A percentile compares a stretch with the other conserved stretches of the same genome.
These are phyloP conservation scores for Globisporangium cederbergense DNA, from an alignment of 352 stramenopile species.

Conservation along the genomic window DNA sequence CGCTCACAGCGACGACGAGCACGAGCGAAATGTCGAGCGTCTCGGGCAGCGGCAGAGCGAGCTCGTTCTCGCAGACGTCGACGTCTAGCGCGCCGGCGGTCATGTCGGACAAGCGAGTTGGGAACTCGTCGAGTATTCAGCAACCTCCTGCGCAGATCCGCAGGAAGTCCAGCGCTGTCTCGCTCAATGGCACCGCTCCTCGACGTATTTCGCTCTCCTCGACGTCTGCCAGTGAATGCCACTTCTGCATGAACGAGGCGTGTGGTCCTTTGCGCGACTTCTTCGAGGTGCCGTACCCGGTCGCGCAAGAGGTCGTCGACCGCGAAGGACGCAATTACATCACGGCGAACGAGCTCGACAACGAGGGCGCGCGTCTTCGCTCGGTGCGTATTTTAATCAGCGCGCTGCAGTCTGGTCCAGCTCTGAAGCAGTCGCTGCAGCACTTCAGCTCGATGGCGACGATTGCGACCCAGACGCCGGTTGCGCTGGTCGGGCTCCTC, in stretches of 20 bases:
- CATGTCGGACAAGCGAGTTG: slow-evolving; percentile 29
- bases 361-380: slow-evolving; percentile 60
- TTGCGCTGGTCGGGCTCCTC: slow-evolving; percentile 67
- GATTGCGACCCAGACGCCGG: slow-evolving; percentile 64
- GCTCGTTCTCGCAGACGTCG: slow-evolving; percentile 44
- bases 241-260: slow-evolving; percentile 65
- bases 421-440: slow-evolving; percentile 45
- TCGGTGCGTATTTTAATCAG: slow-evolving; percentile 52
- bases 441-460: slow-evolving; percentile 81
- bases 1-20: slow-evolving; percentile 17
- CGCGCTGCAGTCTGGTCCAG: slow-evolving; percentile 36
- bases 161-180: slow-evolving; percentile 58
- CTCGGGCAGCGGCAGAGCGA: slow-evolving; percentile 38
- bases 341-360: slow-evolving; percentile 59
- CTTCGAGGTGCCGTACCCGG: slow-evolving; percentile 70
- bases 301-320: slow-evolving; percentile 55
- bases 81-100: slow-evolving; percentile 27
- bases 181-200: slow-evolving; percentile 26
- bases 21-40: slow-evolving; percentile 17
- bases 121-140: slow-evolving; percentile 26
- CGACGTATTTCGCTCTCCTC: slow-evolving; percentile 16
- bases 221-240: slow-evolving; percentile 31
- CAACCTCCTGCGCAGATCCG: slow-evolving; percentile 26
- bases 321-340: slow-evolving; percentile 42
- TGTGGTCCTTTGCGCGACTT: slow-evolving; percentile 62